These are phyloP conservation scores for Sclerotinia trifoliorum DNA, from an alignment of 2,329 filamentous ascomycete species.

Conservation along the genomic window DNA sequence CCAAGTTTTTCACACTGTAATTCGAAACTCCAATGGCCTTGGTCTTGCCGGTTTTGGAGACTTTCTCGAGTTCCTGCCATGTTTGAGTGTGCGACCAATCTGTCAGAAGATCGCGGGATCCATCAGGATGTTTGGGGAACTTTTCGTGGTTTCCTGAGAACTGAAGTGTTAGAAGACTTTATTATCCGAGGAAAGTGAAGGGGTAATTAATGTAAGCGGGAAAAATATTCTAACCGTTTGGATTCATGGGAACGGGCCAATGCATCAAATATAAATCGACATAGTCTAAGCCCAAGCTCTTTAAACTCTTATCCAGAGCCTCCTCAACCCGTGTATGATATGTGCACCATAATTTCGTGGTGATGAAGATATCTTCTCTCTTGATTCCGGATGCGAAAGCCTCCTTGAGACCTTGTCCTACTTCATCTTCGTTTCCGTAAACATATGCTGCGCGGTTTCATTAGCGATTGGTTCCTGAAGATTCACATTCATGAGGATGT, in stretches of 20 bases:
- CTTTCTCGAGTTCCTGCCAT: slow-evolving; percentile 73
- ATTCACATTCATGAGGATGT: slow-evolving; percentile 18
- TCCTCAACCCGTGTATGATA: slow-evolving; percentile 70
- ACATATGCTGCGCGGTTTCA: slow-evolving; percentile 56
- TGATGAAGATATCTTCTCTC: slow-evolving; percentile 63
- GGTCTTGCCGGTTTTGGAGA: slow-evolving; percentile 59
- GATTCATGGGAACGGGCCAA: slow-evolving; percentile 81
- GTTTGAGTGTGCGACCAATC: slow-evolving; percentile 71
- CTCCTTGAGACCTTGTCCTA: slow-evolving; percentile 73
- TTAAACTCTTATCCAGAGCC: slow-evolving; percentile 69
- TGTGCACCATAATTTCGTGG: slow-evolving; percentile 69
- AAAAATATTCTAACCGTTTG: slow-evolving; percentile 51
- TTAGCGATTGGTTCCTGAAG: slow-evolving; percentile 41
- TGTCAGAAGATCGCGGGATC: slow-evolving; percentile 68
- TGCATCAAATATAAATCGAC: slow-evolving; percentile 81
- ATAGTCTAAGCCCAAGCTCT: slow-evolving; percentile 73
- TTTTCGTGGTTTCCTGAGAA: slow-evolving; percentile 62
- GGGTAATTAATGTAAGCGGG: neutral
- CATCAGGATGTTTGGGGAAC: slow-evolving; percentile 73
- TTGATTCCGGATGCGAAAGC: slow-evolving; percentile 65
- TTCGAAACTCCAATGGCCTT: slow-evolving; percentile 48
- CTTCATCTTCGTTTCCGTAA: slow-evolving; percentile 80
- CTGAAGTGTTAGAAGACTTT: slow-evolving; percentile 11
- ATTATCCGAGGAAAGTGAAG: slow-evolving; percentile 15
- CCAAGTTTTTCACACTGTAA: slow-evolving; percentile 41